phyloP scores from a whole-genome alignment of 2,329 filamentous ascomycete species.

The Scedosporium boydii region DNA sequence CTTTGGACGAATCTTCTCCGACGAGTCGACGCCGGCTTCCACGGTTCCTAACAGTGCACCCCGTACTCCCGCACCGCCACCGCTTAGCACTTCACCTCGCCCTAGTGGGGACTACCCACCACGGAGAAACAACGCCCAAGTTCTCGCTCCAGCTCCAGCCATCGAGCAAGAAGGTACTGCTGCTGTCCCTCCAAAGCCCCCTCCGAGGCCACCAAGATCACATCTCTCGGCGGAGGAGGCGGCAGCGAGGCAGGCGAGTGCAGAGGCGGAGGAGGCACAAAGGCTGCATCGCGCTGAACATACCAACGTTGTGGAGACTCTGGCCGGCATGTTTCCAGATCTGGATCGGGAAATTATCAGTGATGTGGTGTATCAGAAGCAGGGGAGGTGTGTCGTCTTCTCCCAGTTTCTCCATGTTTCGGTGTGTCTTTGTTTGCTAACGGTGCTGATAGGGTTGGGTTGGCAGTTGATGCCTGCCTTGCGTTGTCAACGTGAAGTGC shows the following conservation, averaged over 20 bases:
- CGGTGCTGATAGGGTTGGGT: conserved; percentile 52
- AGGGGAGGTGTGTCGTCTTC: conserved; percentile 63
- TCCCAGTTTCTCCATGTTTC: conserved; percentile 3
- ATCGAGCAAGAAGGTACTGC: not conserved
- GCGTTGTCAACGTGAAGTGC: conserved; percentile 44
- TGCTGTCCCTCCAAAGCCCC: not conserved
- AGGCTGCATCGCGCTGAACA: conserved; percentile 78
- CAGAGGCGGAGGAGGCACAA: conserved; percentile 79
- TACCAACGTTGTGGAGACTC: conserved; percentile 81
- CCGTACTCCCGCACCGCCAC: conserved; percentile 24
- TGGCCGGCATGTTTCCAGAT: conserved; percentile 94
- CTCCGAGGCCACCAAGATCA: not conserved
- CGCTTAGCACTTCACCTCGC: not conserved
- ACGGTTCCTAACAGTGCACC: conserved; percentile 17
- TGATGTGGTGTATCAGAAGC: conserved; percentile 91
- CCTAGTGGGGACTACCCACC: not conserved
- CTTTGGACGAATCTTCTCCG: conserved; percentile 91
- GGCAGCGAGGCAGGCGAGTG: conserved; percentile 81
- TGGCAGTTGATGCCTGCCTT: conserved; percentile 80
- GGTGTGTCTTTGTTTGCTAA: conserved; percentile 12
- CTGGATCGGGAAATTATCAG: conserved; percentile 90
- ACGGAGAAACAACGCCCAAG: not conserved
- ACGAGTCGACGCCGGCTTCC: conserved; percentile 28
- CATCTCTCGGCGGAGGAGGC: conserved; percentile 69
- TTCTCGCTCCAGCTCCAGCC: not conserved